Percentiles rank a stretch among this genome's conserved stretches.
phyloP scores from a whole-genome alignment of 1,139 yeast species.

The Candida neerlandica region DNA sequence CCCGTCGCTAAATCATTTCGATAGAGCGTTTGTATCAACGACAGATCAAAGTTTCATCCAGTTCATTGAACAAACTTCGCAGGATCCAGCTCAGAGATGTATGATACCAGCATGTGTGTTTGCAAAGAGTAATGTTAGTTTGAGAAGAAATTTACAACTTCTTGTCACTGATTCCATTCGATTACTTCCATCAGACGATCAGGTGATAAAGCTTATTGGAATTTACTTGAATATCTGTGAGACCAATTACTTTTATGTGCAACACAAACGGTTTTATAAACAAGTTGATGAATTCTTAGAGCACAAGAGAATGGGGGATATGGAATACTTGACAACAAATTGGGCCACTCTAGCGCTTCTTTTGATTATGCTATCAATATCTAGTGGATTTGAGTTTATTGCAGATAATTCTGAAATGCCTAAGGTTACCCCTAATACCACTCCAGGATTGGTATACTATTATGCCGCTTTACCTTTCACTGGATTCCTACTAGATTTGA shows the following conservation, averaged over 20 bases:
- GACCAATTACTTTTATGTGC: constrained; percentile 22
- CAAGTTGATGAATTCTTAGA: constrained; percentile 11
- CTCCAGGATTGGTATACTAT: constrained; percentile 21
- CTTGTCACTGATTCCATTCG: constrained; percentile 14
- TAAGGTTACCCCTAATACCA: constrained; percentile 18
- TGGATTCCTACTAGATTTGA: constrained; percentile 20
- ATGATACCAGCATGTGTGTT: constrained; percentile 8
- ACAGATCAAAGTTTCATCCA: constrained; percentile 23
- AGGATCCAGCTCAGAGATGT: constrained; percentile 7
- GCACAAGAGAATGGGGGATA: constrained; percentile 11
- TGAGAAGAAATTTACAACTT: constrained; percentile 10
- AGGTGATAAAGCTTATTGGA: constrained; percentile 14
- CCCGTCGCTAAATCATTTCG: constrained; percentile 13
- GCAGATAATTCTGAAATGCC: constrained; percentile 48
- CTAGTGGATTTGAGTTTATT: constrained; percentile 28
- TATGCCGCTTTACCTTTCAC: constrained; percentile 21
- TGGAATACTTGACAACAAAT: constrained; percentile 15
- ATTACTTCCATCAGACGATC: constrained; percentile 16
- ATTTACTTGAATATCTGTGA: constrained; percentile 21
- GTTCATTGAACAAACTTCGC: constrained; percentile 17
- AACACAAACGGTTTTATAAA: constrained; percentile 15
- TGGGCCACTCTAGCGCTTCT: constrained; percentile 19
- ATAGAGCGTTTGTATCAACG: constrained; percentile 18
- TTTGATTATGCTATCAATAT: constrained; percentile 18
- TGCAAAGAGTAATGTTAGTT: constrained; percentile 11